Evolutionary conservation across 495 filamentous ascomycete species (phyloP), one percentile per base, ranked within the genome.

Genomic region (Aspergillus ellipticus): DNA sequence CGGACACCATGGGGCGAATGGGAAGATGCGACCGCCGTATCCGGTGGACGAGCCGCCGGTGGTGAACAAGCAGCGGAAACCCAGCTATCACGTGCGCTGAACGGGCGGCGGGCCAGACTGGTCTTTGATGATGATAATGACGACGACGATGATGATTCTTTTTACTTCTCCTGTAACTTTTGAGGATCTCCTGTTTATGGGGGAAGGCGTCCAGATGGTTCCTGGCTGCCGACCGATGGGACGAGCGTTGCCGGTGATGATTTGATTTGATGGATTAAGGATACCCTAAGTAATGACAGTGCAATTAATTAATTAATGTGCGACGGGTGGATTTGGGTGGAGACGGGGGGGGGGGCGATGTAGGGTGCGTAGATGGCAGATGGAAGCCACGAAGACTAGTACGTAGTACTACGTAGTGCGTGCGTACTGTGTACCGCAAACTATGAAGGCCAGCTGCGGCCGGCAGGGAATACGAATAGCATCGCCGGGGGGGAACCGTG

Each of bases 61-160:
- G 11, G 90, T 95, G 5, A 93, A 96, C 60, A 83, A 87, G 77
- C 85, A 88, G 53, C 84, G 86, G 65, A 97, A 97, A 70, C 92
- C 92, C 8, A 86, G 89, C 57, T 92, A 86, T 62, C 79, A 79
- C 56, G 73, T 79, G 49, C 74, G 82, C 5, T 39, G 35, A 39
- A 15, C 13, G 33, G 13, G n/a, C n/a, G n/a, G n/a, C n/a, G n/a
- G n/a, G n/a, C n/a, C n/a, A n/a, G n/a, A n/a, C n/a, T n/a, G n/a
- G n/a, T n/a, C n/a, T n/a, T n/a, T n/a, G n/a, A 57, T 85, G 71
- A 79, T 47, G 31, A 51, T 47, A 5, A 26, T 47, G 11, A 21
- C 22, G 48, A 57, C 84, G 71, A 79, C 47, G 31, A 47, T 47
- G 13, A 47, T 26, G 11, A 35, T 39, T 22, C 9, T 37, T 37